phyloP scores from a whole-genome alignment of 352 stramenopile genomes.

The Pythium aquatile region DNA sequence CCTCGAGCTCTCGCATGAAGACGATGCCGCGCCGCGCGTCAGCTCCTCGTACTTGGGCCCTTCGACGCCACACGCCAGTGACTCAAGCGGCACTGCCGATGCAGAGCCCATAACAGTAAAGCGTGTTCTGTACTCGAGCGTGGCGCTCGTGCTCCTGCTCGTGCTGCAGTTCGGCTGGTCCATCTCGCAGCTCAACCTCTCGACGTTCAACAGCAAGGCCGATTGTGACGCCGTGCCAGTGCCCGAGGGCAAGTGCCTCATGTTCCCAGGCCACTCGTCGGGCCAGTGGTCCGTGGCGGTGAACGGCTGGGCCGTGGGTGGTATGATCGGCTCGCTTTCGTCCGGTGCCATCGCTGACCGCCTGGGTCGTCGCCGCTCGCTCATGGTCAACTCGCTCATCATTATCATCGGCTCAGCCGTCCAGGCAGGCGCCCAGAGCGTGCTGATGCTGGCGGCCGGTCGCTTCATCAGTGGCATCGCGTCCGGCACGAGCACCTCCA shows the following conservation, averaged over 20 bases:
- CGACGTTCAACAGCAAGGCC: constrained; percentile 47
- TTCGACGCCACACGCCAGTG: neutral
- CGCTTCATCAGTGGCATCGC: constrained; percentile 39
- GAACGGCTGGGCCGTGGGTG: constrained; percentile 44
- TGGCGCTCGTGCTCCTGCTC: constrained; percentile 45
- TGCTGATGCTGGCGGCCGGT: constrained; percentile 37
- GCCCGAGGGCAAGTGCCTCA: constrained; percentile 29
- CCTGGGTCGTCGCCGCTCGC: constrained; percentile 30
- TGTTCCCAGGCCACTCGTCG: constrained; percentile 35
- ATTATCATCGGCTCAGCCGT: constrained; percentile 36
- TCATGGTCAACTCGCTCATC: constrained; percentile 36
- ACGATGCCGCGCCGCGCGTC: neutral
- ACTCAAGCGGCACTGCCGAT: neutral
- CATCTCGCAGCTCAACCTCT: constrained; percentile 65
- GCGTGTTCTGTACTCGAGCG: constrained; percentile 46
- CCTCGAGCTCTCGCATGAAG: neutral
- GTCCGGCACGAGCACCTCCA: constrained; percentile 34
- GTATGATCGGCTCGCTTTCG: constrained; percentile 36
- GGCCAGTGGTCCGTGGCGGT: constrained; percentile 38
- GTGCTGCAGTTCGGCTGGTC: constrained; percentile 59
- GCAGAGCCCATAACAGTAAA: constrained; percentile 3
- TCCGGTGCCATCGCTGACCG: constrained; percentile 31
- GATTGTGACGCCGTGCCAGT: constrained; percentile 41
- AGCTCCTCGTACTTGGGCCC: neutral
- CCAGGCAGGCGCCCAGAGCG: constrained; percentile 25